Base-by-base conservation (phyloP, 345 rosid species). In the Reutealis trisperma region DNA sequence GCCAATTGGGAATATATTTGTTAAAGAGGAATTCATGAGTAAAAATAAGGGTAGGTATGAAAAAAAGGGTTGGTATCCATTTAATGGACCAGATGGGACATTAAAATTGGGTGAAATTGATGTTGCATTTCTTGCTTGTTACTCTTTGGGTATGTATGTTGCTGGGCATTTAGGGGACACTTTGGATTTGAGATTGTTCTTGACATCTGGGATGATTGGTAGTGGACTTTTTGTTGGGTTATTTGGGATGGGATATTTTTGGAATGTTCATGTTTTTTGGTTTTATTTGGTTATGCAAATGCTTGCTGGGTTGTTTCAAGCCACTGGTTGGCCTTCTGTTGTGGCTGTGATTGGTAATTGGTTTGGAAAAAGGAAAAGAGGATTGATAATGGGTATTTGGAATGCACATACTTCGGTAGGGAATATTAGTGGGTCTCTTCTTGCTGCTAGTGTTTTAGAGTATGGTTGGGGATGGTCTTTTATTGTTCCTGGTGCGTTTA, bases 401-500 rank as follows among this genome's bases (percentile, higher is more conserved):
- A 93, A 95, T 79, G 99, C 99, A 2, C 98, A 95, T 83, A 93
- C 98, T 63, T 95, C 97, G 0, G 89, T 93, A 75, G 98, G 98
- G 72, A 95, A 93, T 67, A 95, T 93, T 64, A 87, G 89, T 37
- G 97, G 99, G 10, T 95, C 99, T 27, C 90, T 93, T 80, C 89
- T 93, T 59, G 97, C 96, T n/a, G 98, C 99, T 14, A 79, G 85
- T 81, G 99, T 93, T 70, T 89, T 95, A 85, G 89, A 92, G 13
- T 84, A 86, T 72, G 99, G 99, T 67, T 93, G 99, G 99, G 98
- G 99, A 6, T 95, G 97, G 98, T 93, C 94, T 11, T 95, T 95
- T 80, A 90, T 95, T 19, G 82, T 86, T 51, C 96, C 96, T 2
- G 99, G 98, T 13, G 88, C 84, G 8, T 80, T 90, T n/a, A 93